phyloP scores from a whole-genome alignment of 106 monocot genomes.

The Dendrobium officinale region DNA sequence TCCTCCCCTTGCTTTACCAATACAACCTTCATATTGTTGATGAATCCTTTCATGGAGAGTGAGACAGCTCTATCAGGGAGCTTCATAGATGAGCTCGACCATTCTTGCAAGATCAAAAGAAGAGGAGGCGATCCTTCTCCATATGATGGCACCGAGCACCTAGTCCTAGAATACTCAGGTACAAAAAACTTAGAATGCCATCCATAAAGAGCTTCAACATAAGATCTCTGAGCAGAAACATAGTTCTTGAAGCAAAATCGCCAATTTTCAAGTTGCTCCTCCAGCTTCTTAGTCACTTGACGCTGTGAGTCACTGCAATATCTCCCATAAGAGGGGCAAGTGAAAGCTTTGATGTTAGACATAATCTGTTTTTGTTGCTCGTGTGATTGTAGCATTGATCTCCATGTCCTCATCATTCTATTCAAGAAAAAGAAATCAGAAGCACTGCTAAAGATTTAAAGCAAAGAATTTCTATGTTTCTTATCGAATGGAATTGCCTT shows the following conservation, averaged over 20 bases:
- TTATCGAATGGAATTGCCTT: background rate
- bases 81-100: slow-evolving; percentile 42
- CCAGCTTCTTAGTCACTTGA: slow-evolving; percentile 68
- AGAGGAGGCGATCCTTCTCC: slow-evolving; percentile 40
- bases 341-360: slow-evolving; percentile 57
- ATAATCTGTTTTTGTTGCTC: slow-evolving; percentile 87
- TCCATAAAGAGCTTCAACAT: slow-evolving; percentile 74
- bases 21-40: slow-evolving; percentile 49
- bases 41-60: slow-evolving; percentile 56
- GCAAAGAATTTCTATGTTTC: background rate
- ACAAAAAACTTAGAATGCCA: slow-evolving; percentile 85
- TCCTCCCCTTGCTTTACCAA: slow-evolving; percentile 87
- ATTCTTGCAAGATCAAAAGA: slow-evolving; percentile 60
- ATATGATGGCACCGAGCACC: slow-evolving; percentile 24
- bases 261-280: slow-evolving; percentile 78
- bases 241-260: slow-evolving; percentile 59
- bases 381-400: slow-evolving; percentile 83
- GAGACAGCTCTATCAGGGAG: slow-evolving; percentile 56
- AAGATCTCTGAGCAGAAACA: slow-evolving; percentile 56
- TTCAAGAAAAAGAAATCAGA: background rate
- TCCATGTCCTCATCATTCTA: slow-evolving; percentile 54
- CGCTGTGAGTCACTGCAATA: slow-evolving; percentile 74
- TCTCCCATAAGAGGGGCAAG: slow-evolving; percentile 81
- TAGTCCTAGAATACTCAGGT: slow-evolving; percentile 46
- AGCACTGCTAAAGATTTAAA: background rate